phyloP scores from a whole-genome alignment of 441 rosid genomes.

The Heliophila coronopifolia region DNA sequence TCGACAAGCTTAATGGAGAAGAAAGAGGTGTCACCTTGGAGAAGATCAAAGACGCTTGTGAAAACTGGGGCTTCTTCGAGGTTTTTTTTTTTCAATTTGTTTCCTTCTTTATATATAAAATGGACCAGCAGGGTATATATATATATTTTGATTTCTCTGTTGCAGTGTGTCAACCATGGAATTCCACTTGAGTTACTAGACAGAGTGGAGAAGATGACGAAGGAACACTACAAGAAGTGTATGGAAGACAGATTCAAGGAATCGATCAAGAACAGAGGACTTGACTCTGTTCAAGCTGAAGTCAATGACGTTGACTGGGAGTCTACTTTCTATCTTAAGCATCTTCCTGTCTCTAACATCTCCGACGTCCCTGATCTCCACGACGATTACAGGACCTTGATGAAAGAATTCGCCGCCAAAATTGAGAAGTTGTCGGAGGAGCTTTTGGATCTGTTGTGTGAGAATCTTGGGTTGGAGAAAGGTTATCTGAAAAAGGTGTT shows the following conservation, averaged over 20 bases:
- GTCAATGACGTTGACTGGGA: constrained; percentile 88
- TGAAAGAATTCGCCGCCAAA: constrained; percentile 63
- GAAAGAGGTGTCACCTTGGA: constrained; percentile 53
- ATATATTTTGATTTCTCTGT: neutral
- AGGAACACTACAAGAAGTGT: constrained; percentile 66
- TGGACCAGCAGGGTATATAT: no score
- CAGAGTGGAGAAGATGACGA: constrained; percentile 65
- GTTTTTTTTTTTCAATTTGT: no score
- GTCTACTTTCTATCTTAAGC: constrained; percentile 65
- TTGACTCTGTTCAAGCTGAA: constrained; percentile 52
- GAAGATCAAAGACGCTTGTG: constrained; percentile 64
- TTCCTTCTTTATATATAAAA: no score
- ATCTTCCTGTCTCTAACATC: constrained; percentile 66
- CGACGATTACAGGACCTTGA: constrained; percentile 54
- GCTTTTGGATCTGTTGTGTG: constrained; percentile 66
- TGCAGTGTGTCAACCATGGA: constrained; percentile 77
- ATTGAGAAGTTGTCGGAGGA: constrained; percentile 82
- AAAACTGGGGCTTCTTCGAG: constrained; percentile 75
- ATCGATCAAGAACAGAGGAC: constrained; percentile 52
- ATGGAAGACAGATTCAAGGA: constrained; percentile 83
- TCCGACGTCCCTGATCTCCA: constrained; percentile 61
- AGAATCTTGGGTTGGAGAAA: constrained; percentile 73
- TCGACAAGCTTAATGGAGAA: constrained; percentile 59
- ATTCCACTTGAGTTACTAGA: constrained; percentile 56
- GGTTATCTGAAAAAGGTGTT: constrained; percentile 73